These are phyloP conservation scores for Phylloporus sp. DNA, from an alignment of 768 basidiomycete species.

Conservation along the genomic window DNA sequence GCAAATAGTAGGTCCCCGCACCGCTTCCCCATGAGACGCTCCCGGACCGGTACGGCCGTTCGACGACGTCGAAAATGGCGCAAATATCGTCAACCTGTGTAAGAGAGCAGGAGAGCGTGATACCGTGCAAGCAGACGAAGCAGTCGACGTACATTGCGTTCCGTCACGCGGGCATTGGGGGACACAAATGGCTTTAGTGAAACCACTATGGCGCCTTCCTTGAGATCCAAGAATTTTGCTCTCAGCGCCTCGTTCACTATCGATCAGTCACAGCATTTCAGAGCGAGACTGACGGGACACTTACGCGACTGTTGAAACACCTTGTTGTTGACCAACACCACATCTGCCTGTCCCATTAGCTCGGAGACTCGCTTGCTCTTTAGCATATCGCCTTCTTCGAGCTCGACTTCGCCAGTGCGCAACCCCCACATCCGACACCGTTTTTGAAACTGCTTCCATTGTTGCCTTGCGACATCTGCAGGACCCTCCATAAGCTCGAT, in stretches of 20 bases:
- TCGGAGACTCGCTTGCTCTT: slow-evolving; percentile 58
- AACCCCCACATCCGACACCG: slow-evolving; percentile 93
- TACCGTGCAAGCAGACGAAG: not conserved
- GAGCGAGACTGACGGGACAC: slow-evolving; percentile 28
- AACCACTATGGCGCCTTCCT: slow-evolving; percentile 86
- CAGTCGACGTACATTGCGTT: slow-evolving; percentile 63
- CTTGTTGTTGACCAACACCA: slow-evolving; percentile 88
- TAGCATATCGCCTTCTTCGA: slow-evolving; percentile 86
- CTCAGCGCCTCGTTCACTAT: slow-evolving; percentile 83
- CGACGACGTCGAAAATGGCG: slow-evolving; percentile 75
- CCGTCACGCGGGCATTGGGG: slow-evolving; percentile 69
- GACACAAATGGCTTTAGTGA: slow-evolving; percentile 84
- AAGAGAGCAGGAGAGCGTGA: not conserved
- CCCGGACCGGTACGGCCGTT: slow-evolving; percentile 61
- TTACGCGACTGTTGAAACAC: slow-evolving; percentile 69
- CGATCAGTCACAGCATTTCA: not conserved
- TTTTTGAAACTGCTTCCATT: slow-evolving; percentile 67
- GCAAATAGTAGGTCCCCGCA: slow-evolving; percentile 68
- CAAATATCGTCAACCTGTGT: slow-evolving; percentile 69
- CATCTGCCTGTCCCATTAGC: slow-evolving; percentile 77
- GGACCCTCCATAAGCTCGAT: slow-evolving; percentile 77
- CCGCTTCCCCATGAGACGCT: slow-evolving; percentile 78
- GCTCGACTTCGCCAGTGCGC: slow-evolving; percentile 63
- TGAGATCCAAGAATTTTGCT: slow-evolving; percentile 89
- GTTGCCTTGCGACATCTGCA: slow-evolving; percentile 70